phyloP scores from a whole-genome alignment of 371 early-diverging fungal genomes.

The Chytridium lagenaria region DNA sequence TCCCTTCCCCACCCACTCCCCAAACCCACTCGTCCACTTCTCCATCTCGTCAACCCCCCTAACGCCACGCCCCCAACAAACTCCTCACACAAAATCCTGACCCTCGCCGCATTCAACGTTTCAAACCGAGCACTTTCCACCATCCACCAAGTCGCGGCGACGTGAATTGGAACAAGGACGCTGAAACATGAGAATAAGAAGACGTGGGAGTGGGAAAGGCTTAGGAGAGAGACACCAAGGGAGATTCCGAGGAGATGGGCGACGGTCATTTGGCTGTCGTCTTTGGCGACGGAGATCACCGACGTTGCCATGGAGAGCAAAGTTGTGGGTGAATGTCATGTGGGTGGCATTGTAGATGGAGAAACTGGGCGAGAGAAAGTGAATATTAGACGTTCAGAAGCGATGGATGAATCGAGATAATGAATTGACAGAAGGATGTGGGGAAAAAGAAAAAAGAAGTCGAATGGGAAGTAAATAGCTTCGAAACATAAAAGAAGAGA shows the following conservation, averaged over 20 bases:
- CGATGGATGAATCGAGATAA: neutral
- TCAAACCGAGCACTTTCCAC: constrained; percentile 70
- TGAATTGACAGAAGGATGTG: neutral
- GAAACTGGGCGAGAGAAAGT: constrained; percentile 63
- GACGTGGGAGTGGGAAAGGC: constrained; percentile 62
- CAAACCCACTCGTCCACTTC: constrained; percentile 62
- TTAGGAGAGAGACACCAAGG: constrained; percentile 67
- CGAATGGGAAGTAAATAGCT: neutral
- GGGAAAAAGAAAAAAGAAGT: neutral
- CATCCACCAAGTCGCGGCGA: constrained; percentile 55
- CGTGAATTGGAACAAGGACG: constrained; percentile 64
- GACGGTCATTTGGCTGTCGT: constrained; percentile 75
- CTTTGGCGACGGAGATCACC: constrained; percentile 76
- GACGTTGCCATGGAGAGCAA: constrained; percentile 69
- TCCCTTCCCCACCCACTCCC: constrained; percentile 64
- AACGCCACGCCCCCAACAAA: constrained; percentile 35
- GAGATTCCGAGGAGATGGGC: constrained; percentile 72
- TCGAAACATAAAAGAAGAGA: neutral
- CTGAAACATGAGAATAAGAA: constrained; percentile 67
- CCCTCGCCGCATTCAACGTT: constrained; percentile 67
- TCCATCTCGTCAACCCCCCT: constrained; percentile 32
- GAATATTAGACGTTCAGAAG: constrained; percentile 18
- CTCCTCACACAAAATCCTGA: constrained; percentile 53
- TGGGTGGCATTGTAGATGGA: constrained; percentile 74
- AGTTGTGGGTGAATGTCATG: constrained; percentile 75